Conservation (phyloP, 129 eudicot species). For the Lactuca saligna region DNA sequence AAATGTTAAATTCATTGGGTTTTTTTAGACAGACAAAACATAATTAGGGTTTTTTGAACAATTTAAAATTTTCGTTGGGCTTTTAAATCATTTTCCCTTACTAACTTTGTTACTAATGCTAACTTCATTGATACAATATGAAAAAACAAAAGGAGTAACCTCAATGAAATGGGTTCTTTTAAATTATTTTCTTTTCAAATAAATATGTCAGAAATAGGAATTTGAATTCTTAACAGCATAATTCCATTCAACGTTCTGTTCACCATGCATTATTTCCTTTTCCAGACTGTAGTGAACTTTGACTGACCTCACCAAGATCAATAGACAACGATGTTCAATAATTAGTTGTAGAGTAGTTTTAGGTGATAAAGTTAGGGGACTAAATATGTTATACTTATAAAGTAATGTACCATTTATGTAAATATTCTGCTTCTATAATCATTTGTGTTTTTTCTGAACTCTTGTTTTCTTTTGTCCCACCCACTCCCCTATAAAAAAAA, state of each 20-base stretch:
- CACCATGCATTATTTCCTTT: neutral
- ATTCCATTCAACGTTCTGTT: neutral
- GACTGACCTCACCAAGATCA: neutral
- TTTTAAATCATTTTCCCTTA: too few relatives aligned
- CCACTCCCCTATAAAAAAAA: constrained; percentile 30
- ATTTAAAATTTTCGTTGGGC: too few relatives aligned
- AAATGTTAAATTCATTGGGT: too few relatives aligned
- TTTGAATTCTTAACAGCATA: neutral
- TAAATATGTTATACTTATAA: neutral
- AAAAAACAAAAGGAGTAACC: neutral
- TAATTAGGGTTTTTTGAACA: too few relatives aligned
- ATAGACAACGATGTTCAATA: neutral
- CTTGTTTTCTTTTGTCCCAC: constrained; percentile 15
- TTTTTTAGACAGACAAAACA: too few relatives aligned
- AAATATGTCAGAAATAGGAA: neutral
- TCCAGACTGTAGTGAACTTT: neutral
- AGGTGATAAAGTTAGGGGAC: neutral
- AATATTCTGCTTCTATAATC: constrained; percentile 22
- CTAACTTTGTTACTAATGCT: too few relatives aligned
- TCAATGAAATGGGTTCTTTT: neutral
- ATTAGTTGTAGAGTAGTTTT: neutral
- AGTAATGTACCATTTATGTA: neutral
- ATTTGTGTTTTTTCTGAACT: constrained; percentile 29
- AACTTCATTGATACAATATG: too few relatives aligned
- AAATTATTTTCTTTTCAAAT: neutral